Conservation (phyloP, 805 yeast genomes). For the Diddensiella transvaalensis region DNA sequence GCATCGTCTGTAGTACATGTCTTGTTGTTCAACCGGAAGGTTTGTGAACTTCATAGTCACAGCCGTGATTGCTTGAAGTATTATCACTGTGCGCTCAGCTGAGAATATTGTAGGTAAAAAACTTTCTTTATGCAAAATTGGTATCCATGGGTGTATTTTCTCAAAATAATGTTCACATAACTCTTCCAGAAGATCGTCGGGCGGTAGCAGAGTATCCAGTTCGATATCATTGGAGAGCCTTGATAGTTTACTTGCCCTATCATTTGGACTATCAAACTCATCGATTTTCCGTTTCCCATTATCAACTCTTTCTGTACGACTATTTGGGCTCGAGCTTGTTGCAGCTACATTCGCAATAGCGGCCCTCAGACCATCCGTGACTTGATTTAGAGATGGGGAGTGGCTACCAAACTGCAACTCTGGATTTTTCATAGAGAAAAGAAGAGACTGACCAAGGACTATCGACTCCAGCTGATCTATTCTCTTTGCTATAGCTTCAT, state of each 20-base stretch:
- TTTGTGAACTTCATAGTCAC: constrained; percentile 13
- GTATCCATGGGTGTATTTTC: constrained; percentile 21
- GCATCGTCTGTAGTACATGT: constrained; percentile 8
- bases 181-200: constrained; percentile 8
- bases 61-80: constrained; percentile 16
- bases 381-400: not conserved
- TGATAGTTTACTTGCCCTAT: constrained; percentile 1
- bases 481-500: constrained; percentile 8
- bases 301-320: too few relatives aligned
- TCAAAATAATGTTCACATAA: constrained; percentile 11
- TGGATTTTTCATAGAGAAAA: constrained; percentile 8
- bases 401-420: constrained; percentile 1
- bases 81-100: not conserved
- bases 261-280: not conserved
- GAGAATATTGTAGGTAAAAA: constrained; percentile 4
- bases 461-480: constrained; percentile 14
- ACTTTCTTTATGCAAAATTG: constrained; percentile 15
- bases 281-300: not conserved
- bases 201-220: constrained; percentile 8
- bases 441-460: constrained; percentile 15
- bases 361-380: not conserved
- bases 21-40: constrained; percentile 4
- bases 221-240: not conserved
- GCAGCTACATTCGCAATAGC: not conserved
- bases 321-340: not conserved